Percentiles rank a stretch among this genome's conserved stretches.
These are phyloP conservation scores for Boletus subparvulus DNA, from an alignment of 768 basidiomycete species.

Conservation along the genomic window DNA sequence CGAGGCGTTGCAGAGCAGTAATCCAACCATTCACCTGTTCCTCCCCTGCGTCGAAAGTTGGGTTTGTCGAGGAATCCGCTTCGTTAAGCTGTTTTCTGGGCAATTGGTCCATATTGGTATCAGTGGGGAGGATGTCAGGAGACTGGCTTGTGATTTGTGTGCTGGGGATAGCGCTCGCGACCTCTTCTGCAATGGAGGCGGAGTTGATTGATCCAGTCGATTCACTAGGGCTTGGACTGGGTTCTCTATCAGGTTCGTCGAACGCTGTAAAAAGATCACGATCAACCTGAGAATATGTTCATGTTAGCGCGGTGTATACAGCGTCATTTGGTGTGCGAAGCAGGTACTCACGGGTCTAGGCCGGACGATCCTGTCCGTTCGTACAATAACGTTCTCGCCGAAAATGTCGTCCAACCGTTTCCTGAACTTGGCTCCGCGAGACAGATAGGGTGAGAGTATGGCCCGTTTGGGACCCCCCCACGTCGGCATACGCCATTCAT, in stretches of 20 bases:
- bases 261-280: constrained; percentile 4
- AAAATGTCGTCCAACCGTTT: constrained; percentile 19
- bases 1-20: constrained; percentile 28
- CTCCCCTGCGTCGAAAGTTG: background rate
- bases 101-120: background rate
- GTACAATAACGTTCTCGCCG: constrained; percentile 21
- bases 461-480: background rate
- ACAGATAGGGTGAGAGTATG: constrained; percentile 13
- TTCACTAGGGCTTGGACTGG: background rate
- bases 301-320: background rate
- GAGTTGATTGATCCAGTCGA: constrained; percentile 1
- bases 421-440: constrained; percentile 21
- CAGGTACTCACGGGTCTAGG: constrained; percentile 20
- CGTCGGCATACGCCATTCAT: background rate
- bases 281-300: constrained; percentile 9
- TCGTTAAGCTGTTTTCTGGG: background rate
- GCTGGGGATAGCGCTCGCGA: constrained; percentile 8
- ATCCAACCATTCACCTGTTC: constrained; percentile 21
- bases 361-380: constrained; percentile 20
- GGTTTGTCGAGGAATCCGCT: background rate
- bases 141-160: constrained; percentile 22
- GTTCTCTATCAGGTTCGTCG: constrained; percentile 8
- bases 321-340: background rate
- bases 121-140: constrained; percentile 3
- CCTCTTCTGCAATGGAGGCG: constrained; percentile 2